Base-by-base conservation (phyloP, 163 green algal genomes). In the Chlamydomonas reinhardtii region DNA sequence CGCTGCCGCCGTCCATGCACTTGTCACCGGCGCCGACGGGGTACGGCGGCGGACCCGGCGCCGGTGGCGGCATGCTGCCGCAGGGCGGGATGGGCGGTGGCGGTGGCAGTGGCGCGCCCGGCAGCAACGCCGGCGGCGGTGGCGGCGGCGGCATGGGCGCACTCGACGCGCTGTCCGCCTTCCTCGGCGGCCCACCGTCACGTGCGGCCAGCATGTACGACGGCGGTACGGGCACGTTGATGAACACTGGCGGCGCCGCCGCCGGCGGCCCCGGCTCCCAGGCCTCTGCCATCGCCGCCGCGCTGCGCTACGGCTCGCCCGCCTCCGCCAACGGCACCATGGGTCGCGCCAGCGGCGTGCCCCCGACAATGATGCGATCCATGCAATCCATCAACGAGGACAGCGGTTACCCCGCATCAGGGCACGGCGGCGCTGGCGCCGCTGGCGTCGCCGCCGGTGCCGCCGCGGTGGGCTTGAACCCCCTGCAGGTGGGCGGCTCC, bases 141-240 rank as follows among this genome's bases (percentile, higher is more conserved):
- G 20, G 15, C 20, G 22, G 5, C 19, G 54, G 64, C 48, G 68
- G 68, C 69, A 48, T 72, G 79, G 52, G 68, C 27, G 79, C 79
- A 0, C 54, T 85, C 5, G 79, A 85, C 54, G 79, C 79, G 1
- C 69, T 85, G 16, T 73, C 32, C 68, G 68, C 79, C 52, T 85
- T 85, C 34, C 68, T 85, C 27, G 79, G 79, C 31, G 65, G 68
- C 54, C 52, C 79, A 14, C 52, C 79, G n/a, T 85, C 79, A 2
- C 68, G 69, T 16, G 39, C 32, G 12, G 32, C 48, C 31, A 84
- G 77, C 66, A n/a, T 70, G 52, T 85, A 85, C 66, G 79, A 85
- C 79, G 48, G 65, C 39, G 76, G 34, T 37, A 59, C 59, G 34
- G 35, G 59, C 75, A 62, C 62, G 32, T 3, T 72, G 20, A 73